Conservation (phyloP, 176 grass and related monocot genomes). For the Carex pumila region DNA sequence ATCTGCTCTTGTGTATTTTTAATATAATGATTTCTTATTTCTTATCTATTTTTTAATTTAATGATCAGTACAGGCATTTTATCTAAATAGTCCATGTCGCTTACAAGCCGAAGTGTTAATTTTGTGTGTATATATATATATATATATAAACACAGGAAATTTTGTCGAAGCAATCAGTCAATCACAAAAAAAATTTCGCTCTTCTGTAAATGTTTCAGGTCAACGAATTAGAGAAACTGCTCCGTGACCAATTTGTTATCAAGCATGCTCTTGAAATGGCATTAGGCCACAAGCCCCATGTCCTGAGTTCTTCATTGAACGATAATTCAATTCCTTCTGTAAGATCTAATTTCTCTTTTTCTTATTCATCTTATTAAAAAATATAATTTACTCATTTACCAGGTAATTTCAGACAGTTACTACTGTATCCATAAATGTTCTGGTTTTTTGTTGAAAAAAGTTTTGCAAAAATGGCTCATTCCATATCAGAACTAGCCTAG, state of each 20-base stretch:
- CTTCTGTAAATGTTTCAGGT: constrained; percentile 40
- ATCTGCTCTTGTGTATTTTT: neutral
- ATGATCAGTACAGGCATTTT: neutral
- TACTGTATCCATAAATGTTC: neutral
- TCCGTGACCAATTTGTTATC: constrained; percentile 69
- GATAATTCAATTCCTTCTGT: constrained; percentile 66
- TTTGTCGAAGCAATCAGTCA: neutral
- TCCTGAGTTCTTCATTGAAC: constrained; percentile 21
- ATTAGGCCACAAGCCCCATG: constrained; percentile 43
- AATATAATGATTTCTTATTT: neutral
- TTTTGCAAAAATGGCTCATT: neutral
- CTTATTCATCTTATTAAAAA: neutral
- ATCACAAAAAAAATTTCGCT: neutral
- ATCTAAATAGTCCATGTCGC: neutral
- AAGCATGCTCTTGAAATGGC: constrained; percentile 66
- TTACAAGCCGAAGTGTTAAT: neutral
- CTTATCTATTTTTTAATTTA: neutral
- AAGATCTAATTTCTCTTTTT: neutral
- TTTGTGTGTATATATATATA: no score
- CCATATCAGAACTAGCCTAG: neutral
- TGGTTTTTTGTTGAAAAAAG: neutral
- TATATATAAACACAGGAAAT: neutral
- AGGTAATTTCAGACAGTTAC: neutral
- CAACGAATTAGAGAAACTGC: constrained; percentile 65
- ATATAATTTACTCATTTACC: neutral